Base-by-base conservation (phyloP, 352 stramenopile genomes). In the Phytophthora quininea region DNA sequence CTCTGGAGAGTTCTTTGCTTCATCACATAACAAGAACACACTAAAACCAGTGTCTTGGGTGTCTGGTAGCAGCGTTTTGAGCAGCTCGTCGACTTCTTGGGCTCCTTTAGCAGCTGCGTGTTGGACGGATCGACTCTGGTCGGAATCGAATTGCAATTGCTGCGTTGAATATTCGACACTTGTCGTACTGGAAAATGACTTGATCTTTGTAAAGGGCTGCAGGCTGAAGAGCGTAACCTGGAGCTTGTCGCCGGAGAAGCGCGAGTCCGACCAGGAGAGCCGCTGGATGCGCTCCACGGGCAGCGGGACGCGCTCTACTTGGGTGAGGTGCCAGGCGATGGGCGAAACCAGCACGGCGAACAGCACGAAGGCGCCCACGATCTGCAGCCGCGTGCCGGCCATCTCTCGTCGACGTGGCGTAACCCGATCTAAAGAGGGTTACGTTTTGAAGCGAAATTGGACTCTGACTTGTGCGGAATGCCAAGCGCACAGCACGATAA, bases 311-410 rank as follows among this genome's bases (percentile, higher is more conserved):
- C 86, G 86, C 73, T 92, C 69, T 52, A 93, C 82, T 31, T 85
- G 80, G 54, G 84, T 93, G 53, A 90, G 70, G 48, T 80, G 74
- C 76, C 76, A 92, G 19, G 86, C 86, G 54, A 90, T 67, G 35
- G 86, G 84, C 50, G 84, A 71, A 47, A 75, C 77, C 37, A 86
- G 71, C 52, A 90, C 75, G 66, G 76, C 73, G 69, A 92, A 92
- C 51, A 91, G 59, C 71, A 88, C 80, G 70, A 94, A 92, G 54
- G 77, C 79, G 54, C 74, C 80, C 27, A 93, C 86, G 63, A 93
- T 88, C 54, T 90, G 80, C 59, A 94, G 71, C 49, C 86, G 77
- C 33, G 86, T 92, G 54, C 84, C 86, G 30, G 79, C 84, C 86
- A 94, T 94, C 6, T 52, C 38, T n/a, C 15, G 11, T 27, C 31